These are phyloP conservation scores for Aspergillus alliaceus DNA, from an alignment of 2,329 filamentous ascomycete species.

Conservation along the genomic window DNA sequence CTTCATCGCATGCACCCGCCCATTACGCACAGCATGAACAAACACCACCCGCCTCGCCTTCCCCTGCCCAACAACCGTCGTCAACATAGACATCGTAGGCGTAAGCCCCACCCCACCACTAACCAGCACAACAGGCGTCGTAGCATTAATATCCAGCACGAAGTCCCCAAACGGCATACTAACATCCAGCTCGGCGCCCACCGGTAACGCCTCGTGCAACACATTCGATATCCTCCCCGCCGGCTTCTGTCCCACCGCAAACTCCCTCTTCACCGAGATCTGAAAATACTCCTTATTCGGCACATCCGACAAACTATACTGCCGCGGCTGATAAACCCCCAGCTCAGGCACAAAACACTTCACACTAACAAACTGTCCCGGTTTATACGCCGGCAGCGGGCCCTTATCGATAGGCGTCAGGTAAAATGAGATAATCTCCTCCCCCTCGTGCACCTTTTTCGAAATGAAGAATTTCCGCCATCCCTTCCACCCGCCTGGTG, in stretches of 20 bases:
- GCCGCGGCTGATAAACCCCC: constrained; percentile 63
- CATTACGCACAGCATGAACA: constrained; percentile 57
- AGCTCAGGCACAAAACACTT: constrained; percentile 58
- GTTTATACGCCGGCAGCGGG: constrained; percentile 62
- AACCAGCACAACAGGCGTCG: constrained; percentile 57
- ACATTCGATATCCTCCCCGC: constrained; percentile 69
- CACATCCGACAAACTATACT: constrained; percentile 71
- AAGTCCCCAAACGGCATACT: constrained; percentile 67
- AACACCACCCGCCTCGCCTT: constrained; percentile 55
- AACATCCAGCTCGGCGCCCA: constrained; percentile 63
- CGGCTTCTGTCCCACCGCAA: constrained; percentile 49
- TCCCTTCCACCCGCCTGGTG: constrained; percentile 53
- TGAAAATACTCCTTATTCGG: constrained; percentile 63
- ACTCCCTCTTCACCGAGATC: constrained; percentile 69
- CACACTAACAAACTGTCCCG: constrained; percentile 73
- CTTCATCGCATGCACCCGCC: constrained; percentile 53
- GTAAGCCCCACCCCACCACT: constrained; percentile 62
- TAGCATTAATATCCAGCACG: constrained; percentile 46
- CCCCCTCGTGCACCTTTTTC: constrained; percentile 62
- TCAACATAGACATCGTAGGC: constrained; percentile 61
- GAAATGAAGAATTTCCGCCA: constrained; percentile 66
- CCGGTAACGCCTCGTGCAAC: constrained; percentile 60
- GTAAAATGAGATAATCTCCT: constrained; percentile 69
- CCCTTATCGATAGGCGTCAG: constrained; percentile 62
- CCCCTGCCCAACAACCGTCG: constrained; percentile 47